Conservation (phyloP, 192 early-diverging fungal species). For the Jimgerdemannia flammicorona region DNA sequence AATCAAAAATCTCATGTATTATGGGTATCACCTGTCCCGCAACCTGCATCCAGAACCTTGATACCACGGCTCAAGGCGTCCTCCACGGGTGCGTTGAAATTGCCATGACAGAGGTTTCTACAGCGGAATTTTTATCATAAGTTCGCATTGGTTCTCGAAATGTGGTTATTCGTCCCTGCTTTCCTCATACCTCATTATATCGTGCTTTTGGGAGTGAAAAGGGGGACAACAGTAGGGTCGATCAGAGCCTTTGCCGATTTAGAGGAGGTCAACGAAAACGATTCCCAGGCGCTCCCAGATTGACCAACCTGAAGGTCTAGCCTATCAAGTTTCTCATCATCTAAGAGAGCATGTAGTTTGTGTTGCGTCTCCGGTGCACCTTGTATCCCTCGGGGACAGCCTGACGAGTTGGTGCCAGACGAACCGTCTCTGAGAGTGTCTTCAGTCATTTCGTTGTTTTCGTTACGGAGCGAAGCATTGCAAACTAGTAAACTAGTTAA, state of each 20-base stretch:
- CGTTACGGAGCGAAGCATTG: no score
- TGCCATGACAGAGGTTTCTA: not conserved
- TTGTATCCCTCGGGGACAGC: not conserved
- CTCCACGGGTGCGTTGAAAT: not conserved
- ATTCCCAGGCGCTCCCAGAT: no score
- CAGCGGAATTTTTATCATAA: not conserved
- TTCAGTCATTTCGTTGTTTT: not conserved
- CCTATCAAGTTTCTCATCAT: no score
- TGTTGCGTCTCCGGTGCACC: not conserved
- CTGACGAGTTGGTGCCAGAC: not conserved
- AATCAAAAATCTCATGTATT: no score
- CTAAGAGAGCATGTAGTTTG: no score
- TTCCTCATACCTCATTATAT: not conserved
- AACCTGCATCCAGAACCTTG: not conserved
- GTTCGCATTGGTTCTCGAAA: no score
- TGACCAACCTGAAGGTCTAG: not conserved
- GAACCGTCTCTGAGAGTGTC: not conserved
- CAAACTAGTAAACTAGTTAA: no score
- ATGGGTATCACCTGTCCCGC: not conserved
- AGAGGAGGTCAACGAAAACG: no score
- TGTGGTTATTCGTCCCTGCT: no score
- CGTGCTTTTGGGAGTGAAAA: not conserved
- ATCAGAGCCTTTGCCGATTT: no score
- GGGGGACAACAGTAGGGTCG: no score
- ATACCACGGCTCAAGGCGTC: not conserved